Percentiles rank a stretch among this genome's conserved stretches.
Conservation (phyloP, 2,329 filamentous ascomycete genomes). For the Exophiala oligosperma region DNA sequence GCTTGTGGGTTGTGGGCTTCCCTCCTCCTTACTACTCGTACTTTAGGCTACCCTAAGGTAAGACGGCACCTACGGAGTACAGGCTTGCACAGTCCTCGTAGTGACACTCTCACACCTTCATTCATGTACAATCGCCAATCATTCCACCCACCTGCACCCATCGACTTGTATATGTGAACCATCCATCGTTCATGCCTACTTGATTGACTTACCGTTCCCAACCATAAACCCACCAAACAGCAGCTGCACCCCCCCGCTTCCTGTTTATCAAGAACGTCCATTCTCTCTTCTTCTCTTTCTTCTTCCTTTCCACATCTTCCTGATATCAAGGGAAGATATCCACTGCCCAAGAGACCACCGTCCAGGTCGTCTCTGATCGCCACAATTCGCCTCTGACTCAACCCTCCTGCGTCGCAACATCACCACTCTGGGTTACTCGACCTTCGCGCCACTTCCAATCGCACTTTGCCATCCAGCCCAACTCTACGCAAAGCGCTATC, state of each 20-base stretch:
- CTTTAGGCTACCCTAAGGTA: too few relatives aligned
- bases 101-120: too few relatives aligned
- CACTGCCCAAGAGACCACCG: constrained; percentile 21
- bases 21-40: too few relatives aligned
- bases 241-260: constrained; percentile 15
- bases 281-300: constrained; percentile 18
- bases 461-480: constrained; percentile 11
- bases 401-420: constrained; percentile 8
- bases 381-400: constrained; percentile 9
- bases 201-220: too few relatives aligned
- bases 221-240: neutral
- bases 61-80: too few relatives aligned
- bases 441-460: constrained; percentile 9
- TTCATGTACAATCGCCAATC: neutral
- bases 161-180: neutral
- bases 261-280: constrained; percentile 22
- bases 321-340: constrained; percentile 29
- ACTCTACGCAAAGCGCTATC: constrained; percentile 11
- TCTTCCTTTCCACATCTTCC: constrained; percentile 23
- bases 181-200: neutral
- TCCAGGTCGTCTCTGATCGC: constrained; percentile 27
- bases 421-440: constrained; percentile 15
- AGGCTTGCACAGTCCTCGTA: neutral
- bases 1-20: too few relatives aligned
- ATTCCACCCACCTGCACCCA: constrained; percentile 14